phyloP scores from a whole-genome alignment of 1,284 basidiomycete species.

The Puccinia triticina region DNA sequence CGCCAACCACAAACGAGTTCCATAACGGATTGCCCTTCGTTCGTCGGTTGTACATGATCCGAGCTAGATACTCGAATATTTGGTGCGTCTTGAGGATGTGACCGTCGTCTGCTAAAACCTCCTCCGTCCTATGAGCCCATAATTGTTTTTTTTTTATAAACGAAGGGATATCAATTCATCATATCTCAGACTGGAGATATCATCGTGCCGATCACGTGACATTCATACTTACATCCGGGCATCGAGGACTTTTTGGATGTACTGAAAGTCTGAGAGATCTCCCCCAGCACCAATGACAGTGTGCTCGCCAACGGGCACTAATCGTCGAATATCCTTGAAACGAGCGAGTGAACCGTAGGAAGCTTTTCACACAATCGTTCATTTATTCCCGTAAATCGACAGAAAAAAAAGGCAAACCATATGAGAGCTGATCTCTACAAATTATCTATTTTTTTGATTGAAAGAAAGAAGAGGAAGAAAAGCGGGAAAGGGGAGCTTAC shows the following conservation, averaged over 20 bases:
- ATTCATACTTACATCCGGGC: constrained; percentile 67
- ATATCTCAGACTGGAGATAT: neutral
- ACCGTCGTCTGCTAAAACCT: constrained; percentile 78
- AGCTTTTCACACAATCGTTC: constrained; percentile 64
- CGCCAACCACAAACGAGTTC: constrained; percentile 95
- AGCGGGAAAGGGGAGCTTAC: constrained; percentile 66
- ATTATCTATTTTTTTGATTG: constrained; percentile 9
- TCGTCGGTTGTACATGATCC: constrained; percentile 86
- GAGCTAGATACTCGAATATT: constrained; percentile 88
- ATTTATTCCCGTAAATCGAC: neutral
- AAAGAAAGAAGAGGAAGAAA: neutral
- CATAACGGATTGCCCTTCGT: constrained; percentile 90
- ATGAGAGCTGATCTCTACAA: neutral
- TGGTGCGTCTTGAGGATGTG: constrained; percentile 84
- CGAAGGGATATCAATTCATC: no score
- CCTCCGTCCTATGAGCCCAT: constrained; percentile 66
- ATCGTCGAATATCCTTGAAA: constrained; percentile 90
- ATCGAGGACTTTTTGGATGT: constrained; percentile 78
- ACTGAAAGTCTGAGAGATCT: constrained; percentile 98
- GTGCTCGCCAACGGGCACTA: constrained; percentile 78
- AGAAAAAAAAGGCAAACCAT: neutral
- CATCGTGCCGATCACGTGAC: no score
- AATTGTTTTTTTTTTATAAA: no score
- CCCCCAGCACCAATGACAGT: constrained; percentile 90
- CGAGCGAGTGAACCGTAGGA: constrained; percentile 97